Conservation (phyloP, 345 rosid species). For the Eucalyptus paniculata region DNA sequence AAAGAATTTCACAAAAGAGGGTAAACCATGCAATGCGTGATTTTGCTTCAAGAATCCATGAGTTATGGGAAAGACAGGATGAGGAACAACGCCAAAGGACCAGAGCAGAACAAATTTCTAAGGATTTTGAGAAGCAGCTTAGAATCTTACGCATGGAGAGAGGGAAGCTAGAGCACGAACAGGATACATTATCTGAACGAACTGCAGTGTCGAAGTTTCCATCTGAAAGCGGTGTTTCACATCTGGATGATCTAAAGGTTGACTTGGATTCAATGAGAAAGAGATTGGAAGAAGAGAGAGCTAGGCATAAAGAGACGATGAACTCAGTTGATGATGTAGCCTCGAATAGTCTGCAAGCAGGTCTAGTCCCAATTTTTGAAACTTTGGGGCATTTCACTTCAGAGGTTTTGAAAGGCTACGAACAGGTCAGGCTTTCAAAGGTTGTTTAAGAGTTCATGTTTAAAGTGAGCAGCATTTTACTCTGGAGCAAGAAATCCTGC, state of each 20-base stretch:
- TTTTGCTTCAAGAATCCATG: slow-evolving; percentile 57
- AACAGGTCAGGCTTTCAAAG: slow-evolving; percentile 27
- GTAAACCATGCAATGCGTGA: slow-evolving; percentile 54
- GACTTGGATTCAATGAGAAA: slow-evolving; percentile 83
- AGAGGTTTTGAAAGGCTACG: slow-evolving; percentile 72
- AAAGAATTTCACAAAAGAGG: slow-evolving; percentile 46
- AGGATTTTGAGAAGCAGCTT: slow-evolving; percentile 69
- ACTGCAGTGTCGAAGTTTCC: slow-evolving; percentile 40
- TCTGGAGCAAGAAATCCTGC: neutral
- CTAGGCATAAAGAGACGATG: slow-evolving; percentile 59
- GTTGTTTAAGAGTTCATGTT: neutral
- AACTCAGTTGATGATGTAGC: slow-evolving; percentile 67
- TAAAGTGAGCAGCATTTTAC: neutral
- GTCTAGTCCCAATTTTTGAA: slow-evolving; percentile 78
- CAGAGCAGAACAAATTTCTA: slow-evolving; percentile 69
- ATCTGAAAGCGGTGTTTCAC: slow-evolving; percentile 59
- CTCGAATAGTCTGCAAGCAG: slow-evolving; percentile 69
- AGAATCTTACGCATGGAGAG: slow-evolving; percentile 43
- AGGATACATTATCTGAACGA: slow-evolving; percentile 45
- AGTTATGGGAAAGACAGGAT: slow-evolving; percentile 81
- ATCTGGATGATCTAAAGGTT: slow-evolving; percentile 69
- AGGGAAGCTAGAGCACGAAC: slow-evolving; percentile 47
- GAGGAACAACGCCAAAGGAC: slow-evolving; percentile 70
- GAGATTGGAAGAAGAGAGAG: slow-evolving; percentile 66
- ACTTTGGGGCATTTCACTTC: slow-evolving; percentile 66